phyloP scores from a whole-genome alignment of 2,329 filamentous ascomycete genomes.

The Cordyceps cateniannulata region DNA sequence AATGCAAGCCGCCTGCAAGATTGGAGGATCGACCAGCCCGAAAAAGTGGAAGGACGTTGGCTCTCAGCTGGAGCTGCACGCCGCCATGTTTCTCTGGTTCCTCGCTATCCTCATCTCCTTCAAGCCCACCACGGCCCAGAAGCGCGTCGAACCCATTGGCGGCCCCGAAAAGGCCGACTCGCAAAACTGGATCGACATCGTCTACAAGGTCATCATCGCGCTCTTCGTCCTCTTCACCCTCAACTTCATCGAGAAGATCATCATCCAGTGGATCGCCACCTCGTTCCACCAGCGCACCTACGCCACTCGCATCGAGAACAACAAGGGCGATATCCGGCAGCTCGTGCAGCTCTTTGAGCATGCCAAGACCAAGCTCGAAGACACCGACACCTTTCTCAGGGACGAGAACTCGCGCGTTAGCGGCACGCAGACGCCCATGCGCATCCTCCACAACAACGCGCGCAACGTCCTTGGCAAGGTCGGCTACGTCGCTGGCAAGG shows the following conservation, averaged over 20 bases:
- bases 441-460: conserved; percentile 66
- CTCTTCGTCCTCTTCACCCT: conserved; percentile 73
- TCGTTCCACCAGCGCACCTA: conserved; percentile 91
- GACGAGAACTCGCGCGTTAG: conserved; percentile 36
- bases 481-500: conserved; percentile 75
- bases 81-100: conserved; percentile 88
- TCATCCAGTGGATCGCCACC: conserved; percentile 91
- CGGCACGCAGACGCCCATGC: conserved; percentile 68
- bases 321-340: conserved; percentile 77
- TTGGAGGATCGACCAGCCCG: conserved; percentile 73
- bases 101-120: conserved; percentile 82
- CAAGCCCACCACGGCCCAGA: conserved; percentile 66
- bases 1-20: conserved; percentile 52
- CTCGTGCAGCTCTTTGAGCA: conserved; percentile 57
- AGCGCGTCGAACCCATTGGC: conserved; percentile 33
- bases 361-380: conserved; percentile 65
- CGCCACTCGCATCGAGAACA: conserved; percentile 80
- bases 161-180: conserved; percentile 33
- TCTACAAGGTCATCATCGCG: conserved; percentile 81
- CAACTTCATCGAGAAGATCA: conserved; percentile 86
- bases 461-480: conserved; percentile 71
- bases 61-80: conserved; percentile 75
- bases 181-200: conserved; percentile 63
- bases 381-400: conserved; percentile 45
- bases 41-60: conserved; percentile 94